Base-by-base conservation (phyloP, 768 basidiomycete species). In the Amylocystis lapponica region DNA sequence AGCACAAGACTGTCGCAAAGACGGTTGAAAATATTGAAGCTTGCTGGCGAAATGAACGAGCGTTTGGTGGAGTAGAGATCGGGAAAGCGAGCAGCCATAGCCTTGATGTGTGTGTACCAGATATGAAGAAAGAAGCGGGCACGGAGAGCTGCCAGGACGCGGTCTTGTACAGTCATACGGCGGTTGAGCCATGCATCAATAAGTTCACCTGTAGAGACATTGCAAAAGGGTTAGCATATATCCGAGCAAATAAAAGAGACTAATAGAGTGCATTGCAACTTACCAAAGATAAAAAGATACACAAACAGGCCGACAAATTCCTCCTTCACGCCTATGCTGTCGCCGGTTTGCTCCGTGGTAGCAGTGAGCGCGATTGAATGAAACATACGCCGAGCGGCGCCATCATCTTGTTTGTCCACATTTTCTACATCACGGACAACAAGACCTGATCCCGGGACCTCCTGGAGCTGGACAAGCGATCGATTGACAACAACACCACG, bases 381-480 rank as follows among this genome's bases (percentile, higher is more conserved):
- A 26, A 62, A 62, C 4, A 56, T 16, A 1, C 55, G 42, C 5
- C 56, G 51, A 1, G 61, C 61, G 3, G 59, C 53, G 2, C 60
- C 59, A 40, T 63, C 61, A 40, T 63, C 59, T 37, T 63, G 59
- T 33, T 63, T 61, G 38, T 61, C 58, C 1, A 53, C 49, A 36
- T 61, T 49, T 3, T 56, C n/a, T 0, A 62, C 52, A 46, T 62
- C 59, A 2, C 46, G 37, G 3, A 39, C 36, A 11, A 55, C 39
- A 3, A 56, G 37, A 4, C 57, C 57, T 3, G 50, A 19, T n/a
- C 14, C 19, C 5, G 44, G 8, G 0, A 46, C 52, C 12, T 44
- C 21, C 8, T 52, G 46, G 11, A 62, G 47, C 14, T 39, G 35
- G 20, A 62, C 47, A 12, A 62, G 47, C 1, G 53, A 48, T 1